Percentiles rank a stretch among this genome's conserved stretches.
Conservation (phyloP, 139 green algal genomes). For the Penium margaritaceum region DNA sequence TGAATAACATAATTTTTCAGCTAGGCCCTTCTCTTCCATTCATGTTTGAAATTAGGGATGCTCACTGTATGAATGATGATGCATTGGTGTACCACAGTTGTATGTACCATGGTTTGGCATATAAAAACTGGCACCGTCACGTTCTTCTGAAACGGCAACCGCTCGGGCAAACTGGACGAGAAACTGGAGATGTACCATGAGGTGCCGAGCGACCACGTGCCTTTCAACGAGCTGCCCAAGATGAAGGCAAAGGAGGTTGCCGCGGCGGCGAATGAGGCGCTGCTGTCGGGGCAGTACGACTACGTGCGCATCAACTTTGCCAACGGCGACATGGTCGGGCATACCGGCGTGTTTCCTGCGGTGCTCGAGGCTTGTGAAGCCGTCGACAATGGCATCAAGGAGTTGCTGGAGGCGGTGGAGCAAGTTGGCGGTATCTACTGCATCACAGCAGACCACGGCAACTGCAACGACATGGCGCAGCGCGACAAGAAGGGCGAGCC, state of each 20-base stretch:
- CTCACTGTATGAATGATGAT: too few species aligned
- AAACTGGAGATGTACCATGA: conserved; percentile 85
- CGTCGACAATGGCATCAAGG: conserved; percentile 72
- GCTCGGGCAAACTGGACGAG: conserved; percentile 83
- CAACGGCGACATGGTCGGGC: conserved; percentile 70
- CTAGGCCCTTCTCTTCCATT: too few species aligned
- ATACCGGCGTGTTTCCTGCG: conserved; percentile 64
- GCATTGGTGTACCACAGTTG: too few species aligned
- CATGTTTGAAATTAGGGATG: too few species aligned
- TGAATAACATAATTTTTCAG: too few species aligned
- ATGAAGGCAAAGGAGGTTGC: conserved; percentile 94
- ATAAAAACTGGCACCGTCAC: too few species aligned
- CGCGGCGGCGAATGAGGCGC: conserved; percentile 75
- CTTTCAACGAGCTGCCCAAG: conserved; percentile 83
- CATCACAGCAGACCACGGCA: conserved; percentile 85
- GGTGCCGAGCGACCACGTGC: conserved; percentile 76
- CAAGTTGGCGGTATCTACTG: conserved; percentile 66
- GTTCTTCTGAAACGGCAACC: conserved; percentile 99
- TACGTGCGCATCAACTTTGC: conserved; percentile 50
- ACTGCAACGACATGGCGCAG: conserved; percentile 94
- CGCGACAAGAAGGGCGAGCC: conserved; percentile 70
- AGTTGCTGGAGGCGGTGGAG: conserved; percentile 47
- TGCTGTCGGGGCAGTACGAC: conserved; percentile 61
- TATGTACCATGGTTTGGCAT: too few species aligned
- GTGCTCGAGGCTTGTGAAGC: conserved; percentile 54